Evolutionary conservation across 2,329 filamentous ascomycete genomes (phyloP), one percentile per base, ranked within the genome.

Genomic region (Westerdykella sp.): DNA sequence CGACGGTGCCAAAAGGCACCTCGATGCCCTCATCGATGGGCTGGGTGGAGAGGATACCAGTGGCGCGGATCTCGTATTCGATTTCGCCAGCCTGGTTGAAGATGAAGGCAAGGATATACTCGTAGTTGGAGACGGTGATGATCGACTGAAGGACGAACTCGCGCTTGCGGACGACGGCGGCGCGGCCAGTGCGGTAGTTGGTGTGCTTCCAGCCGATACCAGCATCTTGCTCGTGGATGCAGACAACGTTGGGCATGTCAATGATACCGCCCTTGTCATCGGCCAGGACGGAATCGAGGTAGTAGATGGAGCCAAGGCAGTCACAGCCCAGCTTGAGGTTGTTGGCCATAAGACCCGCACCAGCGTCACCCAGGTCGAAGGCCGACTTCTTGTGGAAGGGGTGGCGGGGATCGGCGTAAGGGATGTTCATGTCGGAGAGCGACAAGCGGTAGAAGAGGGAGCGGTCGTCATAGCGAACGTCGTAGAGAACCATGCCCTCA

Each of bases 151-250:
- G 60, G 1, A 85, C 81, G 4, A 85, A 67, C 58, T 85, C 80
- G 21, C 83, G 73, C 49, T 77, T 80, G 15, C 83, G 76, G 14
- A 77, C 76, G 4, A 84, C 73, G 0, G 78, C 81, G 2, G 82
- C 80, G 9, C 79, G 72, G 0, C 76, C 77, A 5, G 80, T 84
- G 9, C 83, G 72, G 66, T 84, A 83, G 62, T 86, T 85, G 39
- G 80, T 85, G 65, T 86, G 83, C 58, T 85, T 86, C 74, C 81
- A 83, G 34, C 78, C 78, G 44, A 84, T 80, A 3, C 83, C 83
- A 18, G 73, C 78, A 51, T 86, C 83, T 62, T 85, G 81, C 58
- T 86, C 83, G 57, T 86, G 83, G 39, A 85, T 73, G 56, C 83
- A 85, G 31, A 86, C 71, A 11, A 80, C 77, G 46, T 85, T 85